Evolutionary conservation across 2,329 filamentous ascomycete species (phyloP), one percentile per base, ranked within the genome.

Genomic region (Fusarium zealandicum): DNA sequence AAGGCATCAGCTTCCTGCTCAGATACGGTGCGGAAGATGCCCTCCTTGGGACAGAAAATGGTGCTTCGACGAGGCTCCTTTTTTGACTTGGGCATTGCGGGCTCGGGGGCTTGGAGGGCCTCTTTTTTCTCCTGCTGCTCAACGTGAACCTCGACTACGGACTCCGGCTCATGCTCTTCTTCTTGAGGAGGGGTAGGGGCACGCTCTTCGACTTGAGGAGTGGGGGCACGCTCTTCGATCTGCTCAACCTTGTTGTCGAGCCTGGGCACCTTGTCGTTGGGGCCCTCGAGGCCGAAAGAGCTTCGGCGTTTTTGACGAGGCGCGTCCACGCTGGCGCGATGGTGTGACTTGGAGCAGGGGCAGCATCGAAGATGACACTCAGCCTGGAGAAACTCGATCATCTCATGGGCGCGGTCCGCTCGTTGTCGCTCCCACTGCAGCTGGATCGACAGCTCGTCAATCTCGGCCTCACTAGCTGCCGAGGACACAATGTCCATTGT

Each of bases 301-400:
- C 61, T 66, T 46, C 62, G 59, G 22, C 64, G 65, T 52, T 61
- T 69, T 33, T 49, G 55, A 37, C 64, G 67, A 33, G 55, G 56
- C 6, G 45, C 45, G 17, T 59, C 49, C 4, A 18, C 44, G 40
- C 44, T 55, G 11, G 54, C 18, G n/a, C 37, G 58, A 12, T 57
- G 57, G 49, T 65, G 65, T 1, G 67, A 61, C 51, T 77, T 81
- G 54, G 76, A 81, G 68, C 86, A 88, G 1, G 82, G 77, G 75
- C 89, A 91, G 72, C 82, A 85, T 39, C 82, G 80, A 60, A 92
- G 81, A 42, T 85, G 80, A 70, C 88, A 92, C 70, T 93, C 90
- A 48, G 89, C 82, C 68, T 90, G 84, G 69, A 93, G 78, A 72
- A 91, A 93, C 27, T 92, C 88, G 40, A 92, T 80, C 67, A 89